These are phyloP conservation scores for Fusarium hostae DNA, from an alignment of 2,329 filamentous ascomycete genomes.

Conservation along the genomic window DNA sequence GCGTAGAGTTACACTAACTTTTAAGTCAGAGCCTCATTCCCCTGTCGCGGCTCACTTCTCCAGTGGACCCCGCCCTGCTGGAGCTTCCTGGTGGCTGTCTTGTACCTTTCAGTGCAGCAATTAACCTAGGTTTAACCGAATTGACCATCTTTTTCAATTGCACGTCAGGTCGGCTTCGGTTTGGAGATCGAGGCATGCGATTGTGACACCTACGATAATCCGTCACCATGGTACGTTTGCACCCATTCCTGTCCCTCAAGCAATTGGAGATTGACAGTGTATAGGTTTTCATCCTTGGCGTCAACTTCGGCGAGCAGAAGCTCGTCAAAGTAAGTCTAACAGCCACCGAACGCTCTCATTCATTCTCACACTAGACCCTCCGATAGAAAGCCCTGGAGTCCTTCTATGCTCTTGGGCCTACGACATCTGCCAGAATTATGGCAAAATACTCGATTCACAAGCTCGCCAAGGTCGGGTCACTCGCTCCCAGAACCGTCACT, in stretches of 20 bases:
- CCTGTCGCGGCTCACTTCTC: constrained; percentile 4
- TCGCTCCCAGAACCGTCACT: constrained; percentile 81
- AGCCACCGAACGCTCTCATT: background rate
- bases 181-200: constrained; percentile 39
- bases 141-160: constrained; percentile 35
- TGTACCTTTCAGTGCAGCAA: constrained; percentile 1
- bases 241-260: background rate
- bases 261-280: background rate
- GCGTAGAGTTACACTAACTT: background rate
- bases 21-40: constrained; percentile 8
- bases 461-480: constrained; percentile 78
- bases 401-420: constrained; percentile 87
- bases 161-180: constrained; percentile 10
- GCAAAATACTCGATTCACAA: constrained; percentile 91
- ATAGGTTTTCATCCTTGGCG: constrained; percentile 85
- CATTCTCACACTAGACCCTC: constrained; percentile 21
- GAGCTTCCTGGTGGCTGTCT: background rate
- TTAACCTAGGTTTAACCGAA: constrained; percentile 47
- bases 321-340: constrained; percentile 78
- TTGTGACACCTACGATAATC: constrained; percentile 33
- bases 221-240: constrained; percentile 39
- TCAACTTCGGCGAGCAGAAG: constrained; percentile 85
- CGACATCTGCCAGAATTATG: constrained; percentile 78
- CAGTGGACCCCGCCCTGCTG: background rate
- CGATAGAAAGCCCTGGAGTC: constrained; percentile 76